Conservation (phyloP, 768 basidiomycete species). For the Hysterangium stoloniferum region DNA sequence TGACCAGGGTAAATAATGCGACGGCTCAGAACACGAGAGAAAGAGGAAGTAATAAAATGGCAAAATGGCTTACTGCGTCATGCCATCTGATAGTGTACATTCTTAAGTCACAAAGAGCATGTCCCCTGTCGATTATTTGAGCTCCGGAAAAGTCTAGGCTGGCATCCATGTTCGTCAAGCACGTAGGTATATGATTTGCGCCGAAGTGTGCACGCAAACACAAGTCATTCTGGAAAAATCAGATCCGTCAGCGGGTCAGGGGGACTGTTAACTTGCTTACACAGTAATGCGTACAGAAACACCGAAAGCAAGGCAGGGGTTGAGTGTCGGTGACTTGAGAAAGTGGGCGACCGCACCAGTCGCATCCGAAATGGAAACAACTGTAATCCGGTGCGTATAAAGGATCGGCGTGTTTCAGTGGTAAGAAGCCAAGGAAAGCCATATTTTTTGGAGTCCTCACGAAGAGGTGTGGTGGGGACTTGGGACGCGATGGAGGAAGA, state of each 20-base stretch:
- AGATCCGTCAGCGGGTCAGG: background rate
- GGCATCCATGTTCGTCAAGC: background rate
- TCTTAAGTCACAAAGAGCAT: conserved; percentile 2
- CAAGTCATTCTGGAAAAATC: background rate
- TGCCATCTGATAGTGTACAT: conserved; percentile 5
- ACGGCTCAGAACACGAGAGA: background rate
- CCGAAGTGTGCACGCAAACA: background rate
- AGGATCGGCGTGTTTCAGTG: background rate
- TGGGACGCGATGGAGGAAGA: no score
- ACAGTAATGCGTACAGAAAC: background rate
- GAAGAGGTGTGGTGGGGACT: no score
- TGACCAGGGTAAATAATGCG: background rate
- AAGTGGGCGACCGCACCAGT: background rate
- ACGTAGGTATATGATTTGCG: background rate
- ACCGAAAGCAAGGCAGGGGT: background rate
- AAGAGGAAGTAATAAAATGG: background rate
- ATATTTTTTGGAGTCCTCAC: no score
- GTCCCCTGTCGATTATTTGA: background rate
- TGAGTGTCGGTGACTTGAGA: background rate
- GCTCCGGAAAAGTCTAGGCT: background rate
- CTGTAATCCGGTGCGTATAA: conserved; percentile 6
- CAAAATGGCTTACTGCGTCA: background rate
- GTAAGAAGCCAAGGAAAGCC: no score
- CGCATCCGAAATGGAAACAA: background rate
- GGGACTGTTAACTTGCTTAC: background rate